Base-by-base conservation (phyloP, 371 early-diverging fungal species). In the Circinella minor region DNA sequence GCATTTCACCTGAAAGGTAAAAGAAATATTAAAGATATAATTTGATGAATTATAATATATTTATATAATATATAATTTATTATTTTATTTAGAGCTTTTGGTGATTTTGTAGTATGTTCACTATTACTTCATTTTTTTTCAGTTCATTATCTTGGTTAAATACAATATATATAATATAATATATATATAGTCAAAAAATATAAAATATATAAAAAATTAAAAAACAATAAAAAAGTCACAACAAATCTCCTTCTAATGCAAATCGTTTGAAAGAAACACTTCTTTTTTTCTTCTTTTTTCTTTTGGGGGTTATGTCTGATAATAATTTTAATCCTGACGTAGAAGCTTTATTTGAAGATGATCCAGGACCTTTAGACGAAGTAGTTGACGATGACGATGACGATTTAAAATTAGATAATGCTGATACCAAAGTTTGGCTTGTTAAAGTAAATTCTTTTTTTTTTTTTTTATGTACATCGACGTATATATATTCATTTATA, bases 351-450 rank as follows among this genome's bases (percentile, higher is more conserved):
- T 89, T 89, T 72, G 89, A 89, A 64, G 89, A 89, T 18, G 88
- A 85, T 67, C 86, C 80, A n/a, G 89, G 86, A 51, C 81, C 83
- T 5, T 71, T 78, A 39, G 84, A 79, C 49, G 79, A 74, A 34
- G 77, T 87, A 7, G 73, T 82, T 49, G 87, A 85, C 63, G 88
- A 88, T 68, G 92, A 93, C 46, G 93, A 92, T 59, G 94, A 91
- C 14, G 93, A 93, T 62, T 79, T 94, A 15, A 85, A 88, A 63
- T 71, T 93, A 68, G 80, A 88, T 48, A 85, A 86, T 54, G 78
- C 88, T 7, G 88, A 86, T 8, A 90, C 88, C 39, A 90, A 92
- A 75, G 93, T 93, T 27, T 96, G 96, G 96, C 88, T 96, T 11
- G 96, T 95, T 51, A 97, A 96, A 77, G 94, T 96, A 77, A 73